A percentile compares a stretch with the other conserved stretches of the same genome.
Conservation (phyloP, 129 eudicot species). For the Artemisia annua region DNA sequence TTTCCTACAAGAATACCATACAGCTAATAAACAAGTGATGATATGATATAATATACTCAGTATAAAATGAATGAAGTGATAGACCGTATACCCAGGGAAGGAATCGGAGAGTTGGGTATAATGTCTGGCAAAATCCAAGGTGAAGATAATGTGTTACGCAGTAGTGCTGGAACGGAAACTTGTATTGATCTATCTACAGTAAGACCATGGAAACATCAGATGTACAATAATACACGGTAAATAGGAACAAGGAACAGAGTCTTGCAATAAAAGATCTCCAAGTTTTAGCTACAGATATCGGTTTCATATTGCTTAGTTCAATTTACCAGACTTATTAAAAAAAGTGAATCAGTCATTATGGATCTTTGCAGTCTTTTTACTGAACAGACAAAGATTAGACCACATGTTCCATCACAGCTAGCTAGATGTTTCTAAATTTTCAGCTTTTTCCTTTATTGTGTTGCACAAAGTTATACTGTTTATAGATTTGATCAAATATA, state of each 20-base stretch:
- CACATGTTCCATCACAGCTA: background rate
- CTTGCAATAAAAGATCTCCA: background rate
- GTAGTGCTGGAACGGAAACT: constrained; percentile 34
- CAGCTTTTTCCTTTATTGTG: background rate
- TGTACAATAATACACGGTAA: constrained; percentile 3
- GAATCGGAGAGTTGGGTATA: constrained; percentile 26
- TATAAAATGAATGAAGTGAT: constrained; percentile 3
- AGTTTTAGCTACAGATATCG: background rate
- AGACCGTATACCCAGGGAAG: constrained; percentile 42
- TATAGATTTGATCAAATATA: background rate
- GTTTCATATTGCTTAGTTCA: background rate
- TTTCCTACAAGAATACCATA: constrained; percentile 45
- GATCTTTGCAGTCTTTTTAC: constrained; percentile 11
- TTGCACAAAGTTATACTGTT: background rate
- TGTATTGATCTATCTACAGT: constrained; percentile 41
- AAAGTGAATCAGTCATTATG: background rate
- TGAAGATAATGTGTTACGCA: constrained; percentile 11
- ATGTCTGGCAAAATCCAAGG: constrained; percentile 40
- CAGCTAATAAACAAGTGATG: constrained; percentile 4
- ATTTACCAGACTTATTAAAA: background rate
- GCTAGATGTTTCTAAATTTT: too few relatives aligned
- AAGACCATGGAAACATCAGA: constrained; percentile 24
- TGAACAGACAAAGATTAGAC: constrained; percentile 12
- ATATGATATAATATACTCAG: background rate
- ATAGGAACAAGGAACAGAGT: constrained; percentile 7